phyloP scores from a whole-genome alignment of 1,139 yeast genomes.

The Entelexis paramagnoliae region DNA sequence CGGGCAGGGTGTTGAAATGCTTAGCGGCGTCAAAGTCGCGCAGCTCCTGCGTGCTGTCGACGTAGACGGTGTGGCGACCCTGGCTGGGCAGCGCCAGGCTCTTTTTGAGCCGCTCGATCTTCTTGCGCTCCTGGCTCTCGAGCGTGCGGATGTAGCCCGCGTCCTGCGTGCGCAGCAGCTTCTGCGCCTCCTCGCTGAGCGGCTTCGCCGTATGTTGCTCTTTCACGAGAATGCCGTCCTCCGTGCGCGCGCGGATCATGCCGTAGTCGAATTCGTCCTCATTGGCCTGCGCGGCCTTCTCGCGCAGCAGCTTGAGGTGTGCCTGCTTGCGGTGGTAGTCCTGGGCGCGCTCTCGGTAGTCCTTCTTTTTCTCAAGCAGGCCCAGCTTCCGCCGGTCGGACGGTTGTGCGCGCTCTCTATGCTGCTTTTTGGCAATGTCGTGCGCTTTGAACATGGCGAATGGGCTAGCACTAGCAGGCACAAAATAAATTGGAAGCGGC shows the following conservation, averaged over 20 bases:
- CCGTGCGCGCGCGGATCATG: conserved; percentile 64
- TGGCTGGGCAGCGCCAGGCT: conserved; percentile 21
- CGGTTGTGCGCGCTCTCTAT: conserved; percentile 84
- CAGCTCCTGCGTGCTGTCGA: conserved; percentile 50
- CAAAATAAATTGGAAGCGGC: background rate
- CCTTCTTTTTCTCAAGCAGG: conserved; percentile 87
- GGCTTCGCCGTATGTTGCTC: conserved; percentile 52
- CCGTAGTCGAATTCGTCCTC: conserved; percentile 98
- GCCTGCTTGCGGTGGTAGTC: conserved; percentile 86
- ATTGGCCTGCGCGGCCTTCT: conserved; percentile 62
- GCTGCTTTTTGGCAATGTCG: conserved; percentile 90
- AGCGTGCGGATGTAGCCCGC: conserved; percentile 71
- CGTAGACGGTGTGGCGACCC: conserved; percentile 76
- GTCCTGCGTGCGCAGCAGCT: conserved; percentile 81
- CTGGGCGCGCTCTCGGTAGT: conserved; percentile 76
- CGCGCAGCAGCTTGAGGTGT: conserved; percentile 62
- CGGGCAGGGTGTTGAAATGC: conserved; percentile 58
- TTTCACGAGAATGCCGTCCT: conserved; percentile 55
- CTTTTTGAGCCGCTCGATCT: conserved; percentile 53
- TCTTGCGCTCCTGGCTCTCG: conserved; percentile 55
- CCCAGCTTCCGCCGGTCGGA: conserved; percentile 64
- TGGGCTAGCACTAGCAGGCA: background rate
- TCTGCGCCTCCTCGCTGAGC: conserved; percentile 62
- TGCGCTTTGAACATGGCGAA: conserved; percentile 35
- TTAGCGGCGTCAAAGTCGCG: conserved; percentile 51